phyloP scores from a whole-genome alignment of 78 protist genomes.

The Dictyostelium firmibasis region DNA sequence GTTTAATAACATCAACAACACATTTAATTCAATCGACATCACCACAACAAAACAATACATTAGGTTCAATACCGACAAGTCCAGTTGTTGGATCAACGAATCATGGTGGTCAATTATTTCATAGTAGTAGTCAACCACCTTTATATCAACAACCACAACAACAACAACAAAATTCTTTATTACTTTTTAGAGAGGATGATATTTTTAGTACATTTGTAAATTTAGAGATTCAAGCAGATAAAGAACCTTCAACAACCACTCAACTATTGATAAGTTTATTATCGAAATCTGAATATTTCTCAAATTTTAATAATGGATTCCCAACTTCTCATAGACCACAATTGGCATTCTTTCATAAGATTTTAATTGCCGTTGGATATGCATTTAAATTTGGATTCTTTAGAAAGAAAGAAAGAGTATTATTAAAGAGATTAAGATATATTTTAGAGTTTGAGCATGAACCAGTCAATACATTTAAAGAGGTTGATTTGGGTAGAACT shows the following conservation, averaged over 20 bases:
- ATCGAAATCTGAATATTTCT: slow-evolving; percentile 17
- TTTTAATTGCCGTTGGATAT: slow-evolving; percentile 42
- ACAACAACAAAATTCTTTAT: neutral
- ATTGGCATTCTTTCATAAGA: slow-evolving; percentile 48
- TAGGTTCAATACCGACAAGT: neutral
- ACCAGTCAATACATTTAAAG: neutral
- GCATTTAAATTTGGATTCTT: slow-evolving; percentile 75
- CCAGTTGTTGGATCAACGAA: neutral
- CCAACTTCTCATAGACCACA: slow-evolving; percentile 29
- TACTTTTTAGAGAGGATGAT: slow-evolving; percentile 25
- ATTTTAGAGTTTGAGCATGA: slow-evolving; percentile 38
- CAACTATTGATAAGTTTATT: slow-evolving; percentile 40
- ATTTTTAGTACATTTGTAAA: slow-evolving; percentile 29
- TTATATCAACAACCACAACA: neutral
- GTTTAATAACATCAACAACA: neutral
- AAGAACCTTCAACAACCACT: slow-evolving; percentile 17
- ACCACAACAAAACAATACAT: neutral
- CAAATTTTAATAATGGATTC: neutral
- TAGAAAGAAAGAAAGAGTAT: slow-evolving; percentile 35
- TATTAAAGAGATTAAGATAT: slow-evolving; percentile 13
- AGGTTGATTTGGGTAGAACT: slow-evolving; percentile 50
- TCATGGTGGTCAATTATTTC: neutral
- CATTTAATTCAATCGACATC: neutral
- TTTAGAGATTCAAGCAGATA: neutral
- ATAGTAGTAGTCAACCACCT: neutral